Evolutionary conservation across 306 rosid genomes (phyloP).

Genomic region (Begonia fuchsioides): DNA sequence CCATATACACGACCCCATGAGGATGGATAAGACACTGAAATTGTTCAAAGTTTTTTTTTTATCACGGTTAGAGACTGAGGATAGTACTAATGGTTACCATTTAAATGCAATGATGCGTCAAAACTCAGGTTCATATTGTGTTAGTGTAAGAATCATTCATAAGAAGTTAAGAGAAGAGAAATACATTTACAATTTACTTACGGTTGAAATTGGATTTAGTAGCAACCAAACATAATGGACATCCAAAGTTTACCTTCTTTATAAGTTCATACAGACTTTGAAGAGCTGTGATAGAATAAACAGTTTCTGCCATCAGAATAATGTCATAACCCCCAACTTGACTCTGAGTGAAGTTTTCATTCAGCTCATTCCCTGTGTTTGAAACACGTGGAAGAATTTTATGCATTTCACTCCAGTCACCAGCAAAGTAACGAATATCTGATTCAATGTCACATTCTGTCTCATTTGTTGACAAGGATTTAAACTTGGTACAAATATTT

Average conservation of each 20-base stretch:
- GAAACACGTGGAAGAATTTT: slow-evolving; percentile 41
- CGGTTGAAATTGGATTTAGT: background rate
- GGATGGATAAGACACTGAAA: slow-evolving; percentile 44
- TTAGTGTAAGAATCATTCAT: too few relatives aligned
- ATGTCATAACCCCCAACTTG: slow-evolving; percentile 51
- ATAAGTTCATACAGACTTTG: slow-evolving; percentile 65
- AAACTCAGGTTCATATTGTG: too few relatives aligned
- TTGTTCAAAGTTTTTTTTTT: slow-evolving; percentile 3
- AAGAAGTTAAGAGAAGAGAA: too few relatives aligned
- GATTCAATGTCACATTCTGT: slow-evolving; percentile 15
- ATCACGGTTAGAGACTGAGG: too few relatives aligned
- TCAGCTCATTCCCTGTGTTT: slow-evolving; percentile 10
- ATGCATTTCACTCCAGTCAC: slow-evolving; percentile 88
- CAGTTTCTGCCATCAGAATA: slow-evolving; percentile 93
- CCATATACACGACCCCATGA: slow-evolving; percentile 59
- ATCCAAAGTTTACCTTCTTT: slow-evolving; percentile 44
- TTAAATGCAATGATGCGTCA: too few relatives aligned
- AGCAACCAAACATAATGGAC: slow-evolving; percentile 3
- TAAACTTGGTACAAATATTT: slow-evolving; percentile 24
- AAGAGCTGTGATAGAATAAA: slow-evolving; percentile 58
- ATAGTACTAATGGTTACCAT: too few relatives aligned
- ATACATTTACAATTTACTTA: too few relatives aligned
- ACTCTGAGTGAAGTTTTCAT: slow-evolving; percentile 5
- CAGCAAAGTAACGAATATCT: slow-evolving; percentile 65
- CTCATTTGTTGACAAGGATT: slow-evolving; percentile 11